Conservation (phyloP, 768 basidiomycete species). For the Melanogaster broomeanus region DNA sequence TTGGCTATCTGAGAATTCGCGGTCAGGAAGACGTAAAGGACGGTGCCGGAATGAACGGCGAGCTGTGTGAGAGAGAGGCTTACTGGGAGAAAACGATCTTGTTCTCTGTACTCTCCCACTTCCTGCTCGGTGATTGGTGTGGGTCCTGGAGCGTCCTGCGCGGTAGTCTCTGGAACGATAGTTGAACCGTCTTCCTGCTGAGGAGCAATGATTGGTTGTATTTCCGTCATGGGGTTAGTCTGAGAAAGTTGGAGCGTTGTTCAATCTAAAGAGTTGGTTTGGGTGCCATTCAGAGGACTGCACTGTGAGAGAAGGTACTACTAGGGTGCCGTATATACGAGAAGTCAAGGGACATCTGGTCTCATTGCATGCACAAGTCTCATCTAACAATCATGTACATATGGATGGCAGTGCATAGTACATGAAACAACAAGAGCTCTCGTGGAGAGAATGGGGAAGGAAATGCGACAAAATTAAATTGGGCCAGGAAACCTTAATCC, state of each 20-base stretch:
- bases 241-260: neutral
- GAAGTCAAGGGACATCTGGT: too few relatives aligned
- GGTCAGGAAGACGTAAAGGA: neutral
- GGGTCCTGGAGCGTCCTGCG: slow-evolving; percentile 52
- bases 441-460: slow-evolving; percentile 12
- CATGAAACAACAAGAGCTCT: slow-evolving; percentile 3
- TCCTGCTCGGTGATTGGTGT: slow-evolving; percentile 88
- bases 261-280: neutral
- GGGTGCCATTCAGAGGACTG: neutral
- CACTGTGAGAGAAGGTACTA: too few relatives aligned
- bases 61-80: slow-evolving; percentile 28
- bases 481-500: slow-evolving; percentile 14
- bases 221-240: slow-evolving; percentile 28
- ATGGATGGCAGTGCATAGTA: too few relatives aligned
- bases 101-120: slow-evolving; percentile 92
- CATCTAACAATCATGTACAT: too few relatives aligned
- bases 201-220: slow-evolving; percentile 41
- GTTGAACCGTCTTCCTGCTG: slow-evolving; percentile 40
- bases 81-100: slow-evolving; percentile 94
- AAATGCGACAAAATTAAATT: slow-evolving; percentile 12
- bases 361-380: too few relatives aligned
- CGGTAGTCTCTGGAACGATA: slow-evolving; percentile 26
- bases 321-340: too few relatives aligned
- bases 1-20: slow-evolving; percentile 80
- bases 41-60: neutral